A percentile compares a stretch with the other conserved stretches of the same genome.
Conservation (phyloP, 2,329 filamentous ascomycete species). For the Paracorniculantispora psalliotae region DNA sequence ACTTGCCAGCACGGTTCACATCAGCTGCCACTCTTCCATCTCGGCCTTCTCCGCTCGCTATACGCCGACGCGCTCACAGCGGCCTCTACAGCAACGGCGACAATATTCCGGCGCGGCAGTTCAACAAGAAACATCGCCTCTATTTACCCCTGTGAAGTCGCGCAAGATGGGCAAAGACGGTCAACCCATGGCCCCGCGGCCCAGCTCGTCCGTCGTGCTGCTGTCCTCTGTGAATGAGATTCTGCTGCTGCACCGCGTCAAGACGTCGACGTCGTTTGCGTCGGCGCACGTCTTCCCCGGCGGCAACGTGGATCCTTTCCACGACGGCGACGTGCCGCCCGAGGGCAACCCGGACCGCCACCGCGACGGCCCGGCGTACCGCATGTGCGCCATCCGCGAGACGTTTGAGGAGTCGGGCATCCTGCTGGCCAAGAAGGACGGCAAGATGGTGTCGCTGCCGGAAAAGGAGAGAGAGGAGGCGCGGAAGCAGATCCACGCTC, state of each 20-base stretch:
- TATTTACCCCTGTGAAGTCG: not conserved
- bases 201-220: slow-evolving; percentile 74
- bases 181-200: slow-evolving; percentile 43
- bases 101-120: not conserved
- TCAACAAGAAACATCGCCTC: not conserved
- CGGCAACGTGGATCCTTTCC: slow-evolving; percentile 70
- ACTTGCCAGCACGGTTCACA: not conserved
- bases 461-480: slow-evolving; percentile 58
- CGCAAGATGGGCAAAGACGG: slow-evolving; percentile 15
- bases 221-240: slow-evolving; percentile 84
- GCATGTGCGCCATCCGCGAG: slow-evolving; percentile 81
- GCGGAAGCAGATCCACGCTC: slow-evolving; percentile 63
- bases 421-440: slow-evolving; percentile 58
- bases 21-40: not conserved
- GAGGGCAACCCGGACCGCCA: slow-evolving; percentile 54
- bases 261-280: slow-evolving; percentile 77
- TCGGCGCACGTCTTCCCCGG: slow-evolving; percentile 95
- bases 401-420: slow-evolving; percentile 95
- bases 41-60: not conserved
- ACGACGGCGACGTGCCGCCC: slow-evolving; percentile 60
- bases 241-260: slow-evolving; percentile 79
- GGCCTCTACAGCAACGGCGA: not conserved
- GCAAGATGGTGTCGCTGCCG: slow-evolving; percentile 55
- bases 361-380: slow-evolving; percentile 65
- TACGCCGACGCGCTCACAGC: not conserved